Conservation (phyloP, 192 early-diverging fungal species). For the Gonapodya prolifera region DNA sequence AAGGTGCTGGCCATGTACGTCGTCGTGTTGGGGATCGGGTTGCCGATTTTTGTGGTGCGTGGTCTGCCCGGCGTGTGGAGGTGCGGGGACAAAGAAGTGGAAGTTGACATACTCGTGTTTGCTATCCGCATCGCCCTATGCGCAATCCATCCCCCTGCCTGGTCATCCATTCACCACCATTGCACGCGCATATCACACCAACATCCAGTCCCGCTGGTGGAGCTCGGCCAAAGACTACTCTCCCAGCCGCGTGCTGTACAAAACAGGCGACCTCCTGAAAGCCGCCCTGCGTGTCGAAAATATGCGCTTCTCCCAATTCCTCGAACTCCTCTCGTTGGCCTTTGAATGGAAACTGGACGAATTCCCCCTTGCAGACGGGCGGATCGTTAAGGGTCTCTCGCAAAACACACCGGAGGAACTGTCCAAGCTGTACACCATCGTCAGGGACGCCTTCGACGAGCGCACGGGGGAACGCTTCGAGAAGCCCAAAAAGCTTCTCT, state of each 20-base stretch:
- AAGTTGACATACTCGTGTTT: too few relatives aligned
- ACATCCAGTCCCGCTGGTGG: background rate
- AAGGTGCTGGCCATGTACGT: conserved; percentile 74
- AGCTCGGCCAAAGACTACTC: background rate
- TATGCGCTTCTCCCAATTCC: background rate
- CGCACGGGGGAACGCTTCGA: background rate
- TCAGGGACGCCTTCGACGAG: background rate
- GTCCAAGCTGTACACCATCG: background rate
- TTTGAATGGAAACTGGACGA: background rate
- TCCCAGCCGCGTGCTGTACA: background rate
- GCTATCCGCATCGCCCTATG: too few relatives aligned
- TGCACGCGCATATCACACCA: too few relatives aligned
- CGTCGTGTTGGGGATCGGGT: conserved; percentile 70
- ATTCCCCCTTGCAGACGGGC: background rate
- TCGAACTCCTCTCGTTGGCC: background rate
- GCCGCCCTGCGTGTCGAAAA: background rate
- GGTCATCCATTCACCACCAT: too few relatives aligned
- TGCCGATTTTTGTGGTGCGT: conserved; percentile 74
- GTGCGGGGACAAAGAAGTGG: too few relatives aligned
- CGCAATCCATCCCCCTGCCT: too few relatives aligned
- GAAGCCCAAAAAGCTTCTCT: conserved; percentile 2
- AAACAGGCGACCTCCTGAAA: background rate
- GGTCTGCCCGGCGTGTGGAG: too few relatives aligned
- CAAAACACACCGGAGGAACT: background rate
- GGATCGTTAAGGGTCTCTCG: background rate